Percentiles rank a stretch among this genome's conserved stretches.
phyloP scores from a whole-genome alignment of 192 early-diverging fungal genomes.

The Mortierella hygrophila region DNA sequence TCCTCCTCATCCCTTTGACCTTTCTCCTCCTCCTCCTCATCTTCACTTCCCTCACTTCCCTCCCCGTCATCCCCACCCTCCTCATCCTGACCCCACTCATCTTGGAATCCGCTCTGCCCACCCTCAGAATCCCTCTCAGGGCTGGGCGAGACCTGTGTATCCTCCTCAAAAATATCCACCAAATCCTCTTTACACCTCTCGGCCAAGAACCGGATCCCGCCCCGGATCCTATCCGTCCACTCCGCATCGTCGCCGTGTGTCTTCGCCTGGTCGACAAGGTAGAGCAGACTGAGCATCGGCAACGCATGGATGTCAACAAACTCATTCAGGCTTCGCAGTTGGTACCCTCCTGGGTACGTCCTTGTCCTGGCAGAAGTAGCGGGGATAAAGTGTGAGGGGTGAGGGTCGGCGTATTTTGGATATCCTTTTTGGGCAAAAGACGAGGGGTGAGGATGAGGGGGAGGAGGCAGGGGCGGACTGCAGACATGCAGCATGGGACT shows the following conservation, averaged over 20 bases:
- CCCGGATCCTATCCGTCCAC: conserved; percentile 6
- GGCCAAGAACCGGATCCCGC: conserved; percentile 25
- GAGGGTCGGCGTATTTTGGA: background rate
- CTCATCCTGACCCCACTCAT: background rate
- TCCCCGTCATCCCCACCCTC: background rate
- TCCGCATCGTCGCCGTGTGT: background rate
- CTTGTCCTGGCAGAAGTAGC: background rate
- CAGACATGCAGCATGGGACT: conserved; percentile 21
- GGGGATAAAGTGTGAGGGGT: too few species aligned
- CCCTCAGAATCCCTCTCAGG: too few species aligned
- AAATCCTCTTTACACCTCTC: background rate
- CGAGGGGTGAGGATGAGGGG: background rate
- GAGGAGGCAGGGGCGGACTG: background rate
- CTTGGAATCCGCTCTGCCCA: background rate
- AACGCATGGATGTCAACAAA: conserved; percentile 9
- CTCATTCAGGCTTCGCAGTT: conserved; percentile 4
- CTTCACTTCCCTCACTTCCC: background rate
- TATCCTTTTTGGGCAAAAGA: background rate
- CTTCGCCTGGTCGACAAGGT: conserved; percentile 20
- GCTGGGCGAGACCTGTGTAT: background rate
- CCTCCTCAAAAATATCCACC: background rate
- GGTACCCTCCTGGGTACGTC: conserved; percentile 1
- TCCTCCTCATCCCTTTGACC: background rate
- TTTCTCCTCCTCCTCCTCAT: background rate
- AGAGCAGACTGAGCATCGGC: conserved; percentile 32